These are phyloP conservation scores for Bipolaris bicolor DNA, from an alignment of 2,329 filamentous ascomycete genomes.

Conservation along the genomic window DNA sequence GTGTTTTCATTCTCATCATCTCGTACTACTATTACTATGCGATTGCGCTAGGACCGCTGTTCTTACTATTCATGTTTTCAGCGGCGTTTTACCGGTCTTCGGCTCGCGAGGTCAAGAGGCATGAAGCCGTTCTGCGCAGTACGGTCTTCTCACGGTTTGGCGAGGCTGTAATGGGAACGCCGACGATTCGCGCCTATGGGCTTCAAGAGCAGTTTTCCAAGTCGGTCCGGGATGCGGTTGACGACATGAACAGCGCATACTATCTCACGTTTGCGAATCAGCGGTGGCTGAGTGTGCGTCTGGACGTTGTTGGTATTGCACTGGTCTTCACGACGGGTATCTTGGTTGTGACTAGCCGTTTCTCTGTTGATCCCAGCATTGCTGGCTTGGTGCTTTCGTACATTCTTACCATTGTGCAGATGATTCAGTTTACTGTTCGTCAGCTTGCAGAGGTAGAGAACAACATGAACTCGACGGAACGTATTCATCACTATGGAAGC, in stretches of 20 bases:
- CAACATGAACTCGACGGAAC: constrained; percentile 96
- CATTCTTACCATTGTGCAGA: constrained; percentile 89
- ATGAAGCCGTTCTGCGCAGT: constrained; percentile 87
- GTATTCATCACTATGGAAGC: constrained; percentile 87
- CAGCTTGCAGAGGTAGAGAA: constrained; percentile 96
- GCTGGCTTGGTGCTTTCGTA: constrained; percentile 89
- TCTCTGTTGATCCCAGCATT: constrained; percentile 82
- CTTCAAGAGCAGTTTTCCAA: constrained; percentile 75
- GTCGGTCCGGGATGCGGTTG: constrained; percentile 74
- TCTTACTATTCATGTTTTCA: constrained; percentile 79
- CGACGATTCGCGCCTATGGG: constrained; percentile 89
- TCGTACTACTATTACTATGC: constrained; percentile 93
- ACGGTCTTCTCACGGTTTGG: constrained; percentile 88
- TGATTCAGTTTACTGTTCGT: constrained; percentile 94
- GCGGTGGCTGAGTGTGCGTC: constrained; percentile 84
- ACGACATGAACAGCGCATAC: constrained; percentile 93
- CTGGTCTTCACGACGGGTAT: constrained; percentile 90
- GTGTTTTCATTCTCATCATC: constrained; percentile 88
- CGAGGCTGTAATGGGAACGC: constrained; percentile 82
- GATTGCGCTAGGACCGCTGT: constrained; percentile 71
- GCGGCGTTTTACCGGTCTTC: constrained; percentile 89
- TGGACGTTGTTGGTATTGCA: constrained; percentile 82
- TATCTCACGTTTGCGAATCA: constrained; percentile 96
- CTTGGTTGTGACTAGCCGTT: constrained; percentile 88
- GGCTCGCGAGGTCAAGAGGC: constrained; percentile 91